A percentile compares a stretch with the other conserved stretches of the same genome.
Conservation (phyloP, 2,329 filamentous ascomycete genomes). For the Fusarium annulatum region DNA sequence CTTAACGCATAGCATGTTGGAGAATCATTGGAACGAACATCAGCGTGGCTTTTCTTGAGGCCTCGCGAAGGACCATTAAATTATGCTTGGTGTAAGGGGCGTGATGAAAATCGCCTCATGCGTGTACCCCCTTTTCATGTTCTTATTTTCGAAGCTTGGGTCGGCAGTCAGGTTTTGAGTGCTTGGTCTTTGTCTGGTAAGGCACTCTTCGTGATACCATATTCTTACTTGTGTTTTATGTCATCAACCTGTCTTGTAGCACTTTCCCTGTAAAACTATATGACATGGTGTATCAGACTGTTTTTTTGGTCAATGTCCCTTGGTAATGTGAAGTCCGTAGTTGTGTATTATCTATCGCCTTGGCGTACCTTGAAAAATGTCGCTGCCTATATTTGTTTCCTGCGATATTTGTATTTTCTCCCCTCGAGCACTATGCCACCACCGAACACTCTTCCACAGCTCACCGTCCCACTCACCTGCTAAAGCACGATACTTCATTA, state of each 20-base stretch:
- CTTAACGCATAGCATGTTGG: slow-evolving; percentile 16
- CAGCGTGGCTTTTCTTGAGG: slow-evolving; percentile 25
- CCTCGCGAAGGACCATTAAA: slow-evolving; percentile 21
- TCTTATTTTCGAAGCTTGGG: slow-evolving; percentile 28
- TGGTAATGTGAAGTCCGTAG: not conserved
- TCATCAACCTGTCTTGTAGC: slow-evolving; percentile 17
- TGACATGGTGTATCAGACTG: slow-evolving; percentile 22
- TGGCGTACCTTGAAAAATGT: not conserved
- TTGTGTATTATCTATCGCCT: slow-evolving; percentile 7
- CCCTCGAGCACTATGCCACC: slow-evolving; percentile 47
- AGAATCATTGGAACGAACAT: slow-evolving; percentile 26
- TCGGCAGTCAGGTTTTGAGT: slow-evolving; percentile 32
- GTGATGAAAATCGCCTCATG: slow-evolving; percentile 45
- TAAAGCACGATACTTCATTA: slow-evolving; percentile 54
- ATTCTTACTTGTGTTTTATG: slow-evolving; percentile 41
- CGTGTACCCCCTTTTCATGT: slow-evolving; percentile 28
- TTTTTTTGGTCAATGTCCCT: not conserved
- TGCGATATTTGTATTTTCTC: slow-evolving; percentile 36
- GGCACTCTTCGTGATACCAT: slow-evolving; percentile 52
- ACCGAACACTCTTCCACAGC: slow-evolving; percentile 48
- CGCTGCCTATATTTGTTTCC: not conserved
- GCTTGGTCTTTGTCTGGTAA: slow-evolving; percentile 44
- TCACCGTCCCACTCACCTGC: slow-evolving; percentile 52
- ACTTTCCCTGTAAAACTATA: slow-evolving; percentile 38
- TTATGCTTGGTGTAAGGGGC: slow-evolving; percentile 41